Evolutionary conservation across 2,329 filamentous ascomycete genomes (phyloP).

Genomic region (Cladobotryum protrusum): DNA sequence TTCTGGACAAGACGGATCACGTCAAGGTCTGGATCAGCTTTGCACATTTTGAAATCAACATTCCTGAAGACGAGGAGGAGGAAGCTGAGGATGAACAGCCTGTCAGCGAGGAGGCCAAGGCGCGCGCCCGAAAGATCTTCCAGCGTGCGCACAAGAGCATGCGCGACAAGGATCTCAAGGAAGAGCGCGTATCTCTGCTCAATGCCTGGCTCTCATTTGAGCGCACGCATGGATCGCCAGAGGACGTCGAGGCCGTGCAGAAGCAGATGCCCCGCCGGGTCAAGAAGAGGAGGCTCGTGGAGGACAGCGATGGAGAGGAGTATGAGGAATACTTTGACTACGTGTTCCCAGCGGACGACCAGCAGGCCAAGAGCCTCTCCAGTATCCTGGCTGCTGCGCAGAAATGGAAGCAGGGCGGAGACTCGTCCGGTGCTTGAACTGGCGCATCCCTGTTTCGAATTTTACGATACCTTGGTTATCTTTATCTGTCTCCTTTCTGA

Average conservation of each 20-base stretch:
- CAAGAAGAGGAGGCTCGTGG: conserved; percentile 84
- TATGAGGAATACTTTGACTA: conserved; percentile 97
- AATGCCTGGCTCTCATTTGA: conserved; percentile 93
- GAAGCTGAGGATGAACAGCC: conserved; percentile 58
- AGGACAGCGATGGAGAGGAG: conserved; percentile 29
- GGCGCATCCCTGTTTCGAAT: not conserved
- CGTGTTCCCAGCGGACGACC: conserved; percentile 92
- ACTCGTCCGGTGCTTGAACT: conserved; percentile 22
- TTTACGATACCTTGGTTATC: too few relatives aligned
- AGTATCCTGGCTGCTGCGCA: conserved; percentile 80
- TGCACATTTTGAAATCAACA: conserved; percentile 95
- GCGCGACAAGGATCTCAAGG: conserved; percentile 85
- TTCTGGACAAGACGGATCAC: conserved; percentile 92
- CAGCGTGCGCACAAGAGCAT: conserved; percentile 77
- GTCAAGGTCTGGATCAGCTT: conserved; percentile 99
- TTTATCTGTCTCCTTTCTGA: not conserved
- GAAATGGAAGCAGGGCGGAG: conserved; percentile 67
- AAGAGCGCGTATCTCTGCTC: conserved; percentile 87
- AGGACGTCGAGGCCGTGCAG: conserved; percentile 76
- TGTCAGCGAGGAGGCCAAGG: conserved; percentile 78
- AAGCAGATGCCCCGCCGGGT: conserved; percentile 89
- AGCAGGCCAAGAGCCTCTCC: conserved; percentile 75
- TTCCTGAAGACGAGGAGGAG: conserved; percentile 65
- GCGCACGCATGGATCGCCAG: conserved; percentile 67
- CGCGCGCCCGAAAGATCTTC: conserved; percentile 75